phyloP scores from a whole-genome alignment of 495 filamentous ascomycete species.

The Xylaria scruposa region DNA sequence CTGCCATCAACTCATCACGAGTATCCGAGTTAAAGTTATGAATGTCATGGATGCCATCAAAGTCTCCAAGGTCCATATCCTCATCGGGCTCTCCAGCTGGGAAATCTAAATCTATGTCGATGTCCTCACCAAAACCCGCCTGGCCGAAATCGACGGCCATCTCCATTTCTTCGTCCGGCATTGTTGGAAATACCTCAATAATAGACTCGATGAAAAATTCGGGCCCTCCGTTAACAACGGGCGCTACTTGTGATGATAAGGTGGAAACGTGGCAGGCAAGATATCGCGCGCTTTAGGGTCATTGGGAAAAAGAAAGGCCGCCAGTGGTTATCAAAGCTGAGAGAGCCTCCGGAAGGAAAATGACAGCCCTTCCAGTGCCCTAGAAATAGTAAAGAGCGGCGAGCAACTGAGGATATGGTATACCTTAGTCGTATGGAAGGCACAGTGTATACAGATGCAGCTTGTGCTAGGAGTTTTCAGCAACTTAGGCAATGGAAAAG shows the following conservation, averaged over 20 bases:
- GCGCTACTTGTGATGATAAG: conserved; percentile 5
- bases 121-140: conserved; percentile 62
- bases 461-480: neutral
- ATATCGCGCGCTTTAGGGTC: conserved; percentile 3
- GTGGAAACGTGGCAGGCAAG: neutral
- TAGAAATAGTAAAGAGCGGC: neutral
- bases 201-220: neutral
- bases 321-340: neutral
- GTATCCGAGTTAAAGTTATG: conserved; percentile 37
- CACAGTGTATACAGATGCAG: neutral
- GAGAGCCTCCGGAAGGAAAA: neutral
- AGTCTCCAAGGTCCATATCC: conserved; percentile 67
- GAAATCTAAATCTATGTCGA: conserved; percentile 78
- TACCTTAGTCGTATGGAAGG: neutral
- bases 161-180: conserved; percentile 65
- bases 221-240: neutral
- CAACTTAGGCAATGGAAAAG: neutral
- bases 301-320: neutral
- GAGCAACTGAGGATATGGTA: neutral
- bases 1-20: conserved; percentile 57
- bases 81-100: conserved; percentile 64
- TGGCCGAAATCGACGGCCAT: conserved; percentile 56
- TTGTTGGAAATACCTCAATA: conserved; percentile 44
- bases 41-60: conserved; percentile 38
- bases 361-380: neutral